Evolutionary conservation across 768 basidiomycete species (phyloP).

Genomic region (Boletus speciosus): DNA sequence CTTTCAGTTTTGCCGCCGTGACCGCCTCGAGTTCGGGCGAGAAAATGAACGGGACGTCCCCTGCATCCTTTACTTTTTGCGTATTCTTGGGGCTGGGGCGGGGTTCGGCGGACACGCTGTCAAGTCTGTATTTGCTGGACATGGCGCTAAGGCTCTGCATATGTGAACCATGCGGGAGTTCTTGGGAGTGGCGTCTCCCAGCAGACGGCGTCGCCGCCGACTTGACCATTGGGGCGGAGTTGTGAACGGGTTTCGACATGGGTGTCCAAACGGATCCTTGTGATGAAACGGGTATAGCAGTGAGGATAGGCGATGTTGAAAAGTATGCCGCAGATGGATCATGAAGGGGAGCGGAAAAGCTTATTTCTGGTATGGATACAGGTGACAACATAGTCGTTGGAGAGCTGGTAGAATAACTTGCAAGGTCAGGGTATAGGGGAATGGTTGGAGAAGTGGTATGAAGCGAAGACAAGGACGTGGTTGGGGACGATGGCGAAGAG

Average conservation of each 20-base stretch:
- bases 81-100: slow-evolving; percentile 11
- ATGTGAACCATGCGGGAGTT: slow-evolving; percentile 16
- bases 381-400: slow-evolving; percentile 6
- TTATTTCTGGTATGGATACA: slow-evolving; percentile 11
- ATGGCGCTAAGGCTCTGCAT: slow-evolving; percentile 24
- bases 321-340: slow-evolving; percentile 18
- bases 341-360: slow-evolving; percentile 10
- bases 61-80: slow-evolving; percentile 28
- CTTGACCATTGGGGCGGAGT: background rate
- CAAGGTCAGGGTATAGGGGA: slow-evolving; percentile 20
- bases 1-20: slow-evolving; percentile 28
- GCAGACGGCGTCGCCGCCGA: background rate
- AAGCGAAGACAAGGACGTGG: slow-evolving; percentile 18
- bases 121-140: slow-evolving; percentile 24
- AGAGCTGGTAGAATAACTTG: slow-evolving; percentile 14
- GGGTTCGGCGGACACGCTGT: slow-evolving; percentile 10
- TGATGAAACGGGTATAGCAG: slow-evolving; percentile 8
- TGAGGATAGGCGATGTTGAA: slow-evolving; percentile 4
- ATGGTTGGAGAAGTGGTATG: slow-evolving; percentile 21
- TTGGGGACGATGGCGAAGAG: slow-evolving; percentile 26
- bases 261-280: slow-evolving; percentile 19
- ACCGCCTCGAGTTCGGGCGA: slow-evolving; percentile 30
- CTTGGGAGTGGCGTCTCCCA: slow-evolving; percentile 20
- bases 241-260: slow-evolving; percentile 1
- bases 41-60: slow-evolving; percentile 31